Evolutionary conservation across 1,139 yeast genomes (phyloP), one percentile per base, ranked within the genome.

Genomic region (Pichia sorboxylosa): DNA sequence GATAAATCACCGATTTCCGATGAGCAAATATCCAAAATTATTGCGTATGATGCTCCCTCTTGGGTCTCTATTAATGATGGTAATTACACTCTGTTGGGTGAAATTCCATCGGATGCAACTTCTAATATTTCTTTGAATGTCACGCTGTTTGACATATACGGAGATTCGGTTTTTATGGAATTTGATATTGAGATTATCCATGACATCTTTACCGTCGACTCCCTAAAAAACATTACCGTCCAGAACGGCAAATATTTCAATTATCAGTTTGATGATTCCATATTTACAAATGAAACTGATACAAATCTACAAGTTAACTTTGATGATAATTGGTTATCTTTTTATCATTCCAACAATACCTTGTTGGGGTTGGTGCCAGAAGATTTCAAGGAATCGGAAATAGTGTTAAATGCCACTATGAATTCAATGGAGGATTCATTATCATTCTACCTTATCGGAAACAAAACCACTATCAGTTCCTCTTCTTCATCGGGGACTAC

Each of bases 291-390:
- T 45, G 57, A 51, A 39, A 54, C 63, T 31, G 55, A 61, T 15
- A 76, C 87, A 2, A 55, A 61, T 16, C 56, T 82, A 13, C 44
- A 64, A 3, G 69, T 71, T 3, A 47, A 61, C 16, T 64, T 57
- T 43, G 51, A 58, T 21, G 63, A 70, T 1, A 58, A 61, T 36
- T 87, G 96, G 96, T 59, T 87, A 36, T 49, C 59, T 4, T 84
- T 67, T 54, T 67, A 73, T 47, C 46, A 61, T 18, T 49, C 62
- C 13, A 84, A 83, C 50, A 57, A 65, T 49, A 78, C 94, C 2
- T 65, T 87, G 39, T 59, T 59, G 27, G 97, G 97, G 18, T 41
- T 46, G 30, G 77, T 74, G 3, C 94, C 97, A 2, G 46, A 57
- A 5, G 56, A 67, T 44, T 77, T 85, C 43, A 61, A 64, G 16